Evolutionary conservation across 208 protist species (phyloP).

Genomic region (Trypanosoma lewisi): DNA sequence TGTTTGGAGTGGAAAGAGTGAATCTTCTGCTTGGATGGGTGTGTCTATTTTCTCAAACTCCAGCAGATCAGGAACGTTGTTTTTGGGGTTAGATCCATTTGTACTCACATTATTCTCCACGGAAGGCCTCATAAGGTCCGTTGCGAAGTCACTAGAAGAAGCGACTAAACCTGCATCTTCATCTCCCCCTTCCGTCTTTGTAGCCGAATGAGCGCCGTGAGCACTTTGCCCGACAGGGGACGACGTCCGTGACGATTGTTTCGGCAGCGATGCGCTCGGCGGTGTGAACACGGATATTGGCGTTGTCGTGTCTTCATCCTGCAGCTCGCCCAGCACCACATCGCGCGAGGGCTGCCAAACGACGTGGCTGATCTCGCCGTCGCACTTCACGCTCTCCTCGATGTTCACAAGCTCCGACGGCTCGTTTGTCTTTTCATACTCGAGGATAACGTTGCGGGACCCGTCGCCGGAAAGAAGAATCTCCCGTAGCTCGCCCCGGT

Average conservation of each 20-base stretch:
- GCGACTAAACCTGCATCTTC: not conserved
- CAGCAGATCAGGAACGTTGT: constrained; percentile 25
- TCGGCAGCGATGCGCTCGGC: not conserved
- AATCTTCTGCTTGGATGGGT: constrained; percentile 36
- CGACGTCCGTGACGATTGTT: not conserved
- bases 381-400: constrained; percentile 51
- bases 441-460: constrained; percentile 22
- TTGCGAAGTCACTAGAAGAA: constrained; percentile 7
- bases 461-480: constrained; percentile 28
- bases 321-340: not conserved
- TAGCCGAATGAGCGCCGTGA: not conserved
- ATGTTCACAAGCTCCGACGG: constrained; percentile 36
- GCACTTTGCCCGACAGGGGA: not conserved
- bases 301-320: not conserved
- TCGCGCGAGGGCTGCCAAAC: constrained; percentile 9
- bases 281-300: not conserved
- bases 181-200: not conserved
- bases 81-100: not conserved
- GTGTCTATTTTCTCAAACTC: constrained; percentile 80
- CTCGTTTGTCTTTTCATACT: constrained; percentile 43
- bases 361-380: constrained; percentile 43
- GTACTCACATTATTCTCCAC: not conserved
- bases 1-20: not conserved
- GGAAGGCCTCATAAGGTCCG: not conserved
- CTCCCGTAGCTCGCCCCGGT: constrained; percentile 59